Percentiles rank a stretch among this genome's conserved stretches.
phyloP scores from a whole-genome alignment of 176 grass and related monocot species.

The Carex littledalei region DNA sequence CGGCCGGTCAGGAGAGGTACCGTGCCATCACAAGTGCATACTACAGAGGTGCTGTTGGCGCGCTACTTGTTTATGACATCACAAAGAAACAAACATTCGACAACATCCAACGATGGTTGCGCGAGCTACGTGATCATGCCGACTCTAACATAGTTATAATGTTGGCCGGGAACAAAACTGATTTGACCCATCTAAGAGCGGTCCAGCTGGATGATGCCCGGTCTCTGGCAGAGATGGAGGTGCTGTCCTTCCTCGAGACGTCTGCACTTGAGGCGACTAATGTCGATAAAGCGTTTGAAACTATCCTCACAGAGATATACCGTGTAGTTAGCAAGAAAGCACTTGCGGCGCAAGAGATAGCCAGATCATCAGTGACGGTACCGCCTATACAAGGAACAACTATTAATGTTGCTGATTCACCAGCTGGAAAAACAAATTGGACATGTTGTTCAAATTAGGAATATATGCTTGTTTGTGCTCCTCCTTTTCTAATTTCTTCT shows the following conservation, averaged over 20 bases:
- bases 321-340: constrained; percentile 28
- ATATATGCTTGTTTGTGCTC: background rate
- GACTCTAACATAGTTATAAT: constrained; percentile 33
- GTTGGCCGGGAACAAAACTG: constrained; percentile 36
- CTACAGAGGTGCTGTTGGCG: constrained; percentile 29
- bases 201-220: constrained; percentile 16
- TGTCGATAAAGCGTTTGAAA: constrained; percentile 34
- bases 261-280: constrained; percentile 32
- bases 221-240: constrained; percentile 28
- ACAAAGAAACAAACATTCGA: constrained; percentile 32
- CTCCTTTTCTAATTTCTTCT: background rate
- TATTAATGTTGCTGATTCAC: constrained; percentile 8
- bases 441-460: constrained; percentile 23
- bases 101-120: constrained; percentile 25
- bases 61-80: constrained; percentile 29
- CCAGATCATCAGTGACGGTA: background rate
- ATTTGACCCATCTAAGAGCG: constrained; percentile 25
- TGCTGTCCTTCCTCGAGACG: constrained; percentile 23
- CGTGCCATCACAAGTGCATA: constrained; percentile 32
- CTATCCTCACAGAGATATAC: constrained; percentile 27
- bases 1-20: constrained; percentile 34
- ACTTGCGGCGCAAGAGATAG: background rate
- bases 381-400: constrained; percentile 20
- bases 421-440: background rate
- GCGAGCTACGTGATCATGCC: constrained; percentile 33